Conservation (phyloP, 306 rosid species). For the Quercus cerris region DNA sequence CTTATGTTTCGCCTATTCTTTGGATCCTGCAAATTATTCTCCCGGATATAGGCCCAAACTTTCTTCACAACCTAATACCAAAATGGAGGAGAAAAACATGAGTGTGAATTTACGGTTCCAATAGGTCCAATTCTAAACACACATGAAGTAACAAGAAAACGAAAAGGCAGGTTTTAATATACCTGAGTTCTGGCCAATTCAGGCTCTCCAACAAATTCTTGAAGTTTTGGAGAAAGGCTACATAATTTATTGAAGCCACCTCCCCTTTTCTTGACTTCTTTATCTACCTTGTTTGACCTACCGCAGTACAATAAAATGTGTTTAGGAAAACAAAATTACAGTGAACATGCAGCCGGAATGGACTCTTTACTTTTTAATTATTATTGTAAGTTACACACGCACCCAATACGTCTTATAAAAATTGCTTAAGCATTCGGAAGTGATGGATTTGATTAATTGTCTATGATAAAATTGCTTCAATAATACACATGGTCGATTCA, state of each 20-base stretch:
- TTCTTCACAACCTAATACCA: conserved; percentile 31
- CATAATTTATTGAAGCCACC: conserved; percentile 37
- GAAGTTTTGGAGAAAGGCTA: conserved; percentile 42
- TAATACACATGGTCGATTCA: not conserved
- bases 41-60: conserved; percentile 12
- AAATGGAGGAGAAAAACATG: not conserved
- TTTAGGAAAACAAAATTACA: not conserved
- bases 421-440: not conserved
- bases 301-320: not conserved
- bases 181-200: conserved; percentile 42
- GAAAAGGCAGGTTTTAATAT: no score
- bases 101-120: not conserved
- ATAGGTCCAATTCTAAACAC: no score
- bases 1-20: conserved; percentile 25
- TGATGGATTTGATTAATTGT: not conserved
- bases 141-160: no score
- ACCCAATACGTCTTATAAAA: no score
- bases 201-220: conserved; percentile 35
- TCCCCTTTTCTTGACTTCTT: no score
- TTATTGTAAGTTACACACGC: no score
- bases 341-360: not conserved
- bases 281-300: not conserved
- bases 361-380: not conserved
- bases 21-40: conserved; percentile 37
- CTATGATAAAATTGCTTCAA: not conserved